Evolutionary conservation across 1,139 yeast genomes (phyloP).

Genomic region (Wickerhamomyces sp.): DNA sequence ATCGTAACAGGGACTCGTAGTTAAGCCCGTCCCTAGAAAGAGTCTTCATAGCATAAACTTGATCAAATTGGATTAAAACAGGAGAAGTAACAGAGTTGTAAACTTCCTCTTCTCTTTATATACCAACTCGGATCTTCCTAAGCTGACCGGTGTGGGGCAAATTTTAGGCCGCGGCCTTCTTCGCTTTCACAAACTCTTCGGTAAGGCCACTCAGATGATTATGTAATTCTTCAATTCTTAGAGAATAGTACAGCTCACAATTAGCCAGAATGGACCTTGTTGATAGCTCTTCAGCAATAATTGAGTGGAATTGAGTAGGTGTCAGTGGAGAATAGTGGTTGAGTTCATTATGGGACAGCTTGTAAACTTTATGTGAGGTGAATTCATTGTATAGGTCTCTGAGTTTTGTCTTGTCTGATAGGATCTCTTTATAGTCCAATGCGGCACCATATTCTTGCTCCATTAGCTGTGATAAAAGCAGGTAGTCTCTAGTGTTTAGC

Average conservation of each 20-base stretch:
- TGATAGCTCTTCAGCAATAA: neutral
- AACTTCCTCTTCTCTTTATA: neutral
- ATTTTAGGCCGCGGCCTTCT: slow-evolving; percentile 4
- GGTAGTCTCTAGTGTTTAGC: slow-evolving; percentile 18
- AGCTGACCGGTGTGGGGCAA: neutral
- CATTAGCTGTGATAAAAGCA: slow-evolving; percentile 18
- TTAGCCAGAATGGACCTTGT: slow-evolving; percentile 12
- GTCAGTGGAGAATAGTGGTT: slow-evolving; percentile 5
- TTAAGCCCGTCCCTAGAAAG: neutral
- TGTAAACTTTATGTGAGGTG: neutral
- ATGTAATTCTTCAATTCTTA: slow-evolving; percentile 14
- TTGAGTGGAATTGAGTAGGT: neutral
- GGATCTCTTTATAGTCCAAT: slow-evolving; percentile 15
- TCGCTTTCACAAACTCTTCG: slow-evolving; percentile 5
- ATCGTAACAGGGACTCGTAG: slow-evolving; percentile 11
- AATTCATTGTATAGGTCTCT: neutral
- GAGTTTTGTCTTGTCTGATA: slow-evolving; percentile 7
- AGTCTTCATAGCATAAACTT: neutral
- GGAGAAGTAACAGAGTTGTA: too few relatives aligned
- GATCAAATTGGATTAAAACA: too few relatives aligned
- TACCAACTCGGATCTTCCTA: neutral
- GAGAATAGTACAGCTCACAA: slow-evolving; percentile 19
- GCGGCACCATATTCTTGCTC: slow-evolving; percentile 23
- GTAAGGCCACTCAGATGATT: slow-evolving; percentile 8
- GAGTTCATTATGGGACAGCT: slow-evolving; percentile 7